Conservation (phyloP, 768 basidiomycete genomes). For the Tephrocybe sp. region DNA sequence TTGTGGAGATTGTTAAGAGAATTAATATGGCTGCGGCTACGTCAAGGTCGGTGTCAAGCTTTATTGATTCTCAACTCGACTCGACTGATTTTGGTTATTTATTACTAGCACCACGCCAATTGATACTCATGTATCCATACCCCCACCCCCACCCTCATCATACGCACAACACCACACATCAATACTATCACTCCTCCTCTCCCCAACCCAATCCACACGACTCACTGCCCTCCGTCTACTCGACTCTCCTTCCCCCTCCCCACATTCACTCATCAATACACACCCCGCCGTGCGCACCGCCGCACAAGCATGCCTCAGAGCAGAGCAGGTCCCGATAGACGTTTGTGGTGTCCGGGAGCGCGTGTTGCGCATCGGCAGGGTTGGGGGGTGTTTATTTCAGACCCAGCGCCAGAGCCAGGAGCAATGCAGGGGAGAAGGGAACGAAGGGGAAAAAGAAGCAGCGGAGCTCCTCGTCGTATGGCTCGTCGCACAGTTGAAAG, state of each 20-base stretch:
- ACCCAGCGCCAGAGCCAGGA: too few relatives aligned
- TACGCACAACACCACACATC: slow-evolving; percentile 39
- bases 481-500: slow-evolving; percentile 80
- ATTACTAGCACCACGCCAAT: too few relatives aligned
- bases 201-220: slow-evolving; percentile 69
- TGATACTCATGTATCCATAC: too few relatives aligned
- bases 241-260: too few relatives aligned
- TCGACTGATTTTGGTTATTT: too few relatives aligned
- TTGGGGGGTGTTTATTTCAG: too few relatives aligned
- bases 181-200: slow-evolving; percentile 58
- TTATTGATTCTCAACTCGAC: too few relatives aligned
- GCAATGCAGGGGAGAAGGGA: slow-evolving; percentile 41
- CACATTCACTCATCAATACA: slow-evolving; percentile 39
- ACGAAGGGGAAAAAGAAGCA: slow-evolving; percentile 49
- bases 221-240: slow-evolving; percentile 59
- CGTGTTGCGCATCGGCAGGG: slow-evolving; percentile 70
- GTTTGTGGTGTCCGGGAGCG: slow-evolving; percentile 82
- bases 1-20: too few relatives aligned
- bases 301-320: slow-evolving; percentile 66
- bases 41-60: too few relatives aligned
- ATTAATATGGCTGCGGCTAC: too few relatives aligned
- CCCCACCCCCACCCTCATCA: too few relatives aligned
- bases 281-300: slow-evolving; percentile 47
- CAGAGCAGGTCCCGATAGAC: slow-evolving; percentile 79
- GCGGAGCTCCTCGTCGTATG: slow-evolving; percentile 69